Conservation (phyloP, 345 rosid species). For the Brassica nigra region DNA sequence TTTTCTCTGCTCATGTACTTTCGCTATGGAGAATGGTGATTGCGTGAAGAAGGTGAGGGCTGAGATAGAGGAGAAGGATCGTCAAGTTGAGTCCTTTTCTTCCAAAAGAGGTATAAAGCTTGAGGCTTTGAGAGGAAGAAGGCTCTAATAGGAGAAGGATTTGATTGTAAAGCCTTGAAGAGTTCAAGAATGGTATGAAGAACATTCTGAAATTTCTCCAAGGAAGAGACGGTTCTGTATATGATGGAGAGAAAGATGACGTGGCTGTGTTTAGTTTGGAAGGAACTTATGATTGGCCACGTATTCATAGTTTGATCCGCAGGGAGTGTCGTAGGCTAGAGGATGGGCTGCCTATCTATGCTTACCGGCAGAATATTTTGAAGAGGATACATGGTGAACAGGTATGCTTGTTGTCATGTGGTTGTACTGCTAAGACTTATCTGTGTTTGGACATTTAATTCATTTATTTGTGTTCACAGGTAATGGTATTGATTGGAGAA, state of each 20-base stretch:
- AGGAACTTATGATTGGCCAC: no score
- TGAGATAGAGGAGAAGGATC: slow-evolving; percentile 31
- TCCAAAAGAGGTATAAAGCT: neutral
- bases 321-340: slow-evolving; percentile 15
- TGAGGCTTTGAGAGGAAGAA: slow-evolving; percentile 32
- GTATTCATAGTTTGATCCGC: no score
- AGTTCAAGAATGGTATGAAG: slow-evolving; percentile 56
- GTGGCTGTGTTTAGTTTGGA: slow-evolving; percentile 40
- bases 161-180: slow-evolving; percentile 47
- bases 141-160: slow-evolving; percentile 44
- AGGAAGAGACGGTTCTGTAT: slow-evolving; percentile 27
- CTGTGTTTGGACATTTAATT: no score
- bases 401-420: slow-evolving; percentile 39
- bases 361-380: slow-evolving; percentile 55
- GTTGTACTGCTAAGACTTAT: slow-evolving; percentile 4
- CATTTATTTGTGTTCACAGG: slow-evolving; percentile 42
- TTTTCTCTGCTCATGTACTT: slow-evolving; percentile 46
- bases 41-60: slow-evolving; percentile 42
- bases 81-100: slow-evolving; percentile 34
- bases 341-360: slow-evolving; percentile 76
- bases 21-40: slow-evolving; percentile 48
- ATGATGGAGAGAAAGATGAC: neutral
- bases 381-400: slow-evolving; percentile 47
- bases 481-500: neutral
- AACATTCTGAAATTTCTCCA: slow-evolving; percentile 48